Evolutionary conservation across 2,329 filamentous ascomycete genomes (phyloP).

Genomic region (Neonectria sp.): DNA sequence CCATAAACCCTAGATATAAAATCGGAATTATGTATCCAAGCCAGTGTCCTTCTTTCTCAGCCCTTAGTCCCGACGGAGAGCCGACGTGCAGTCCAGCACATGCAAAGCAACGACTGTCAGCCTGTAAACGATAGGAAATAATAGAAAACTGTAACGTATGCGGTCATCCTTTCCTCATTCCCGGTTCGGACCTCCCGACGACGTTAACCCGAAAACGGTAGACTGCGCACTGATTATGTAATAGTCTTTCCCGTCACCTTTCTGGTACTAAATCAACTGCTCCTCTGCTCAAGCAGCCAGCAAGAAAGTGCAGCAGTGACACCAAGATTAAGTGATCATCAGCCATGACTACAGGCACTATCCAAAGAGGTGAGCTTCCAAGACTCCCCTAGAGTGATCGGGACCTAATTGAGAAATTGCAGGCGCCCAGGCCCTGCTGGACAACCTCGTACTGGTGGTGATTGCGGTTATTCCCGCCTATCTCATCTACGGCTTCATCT

Average conservation of each 20-base stretch:
- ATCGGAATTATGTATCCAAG: not conserved
- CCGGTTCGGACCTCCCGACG: not conserved
- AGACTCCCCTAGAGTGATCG: fast-evolving
- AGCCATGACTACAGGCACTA: not conserved
- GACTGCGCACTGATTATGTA: not conserved
- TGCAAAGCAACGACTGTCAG: not conserved
- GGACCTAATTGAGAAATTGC: not conserved
- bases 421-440: not conserved
- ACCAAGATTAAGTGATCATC: not conserved
- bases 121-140: not conserved
- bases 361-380: not conserved
- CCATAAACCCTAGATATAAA: not conserved
- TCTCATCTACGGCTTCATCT: not conserved
- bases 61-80: not conserved
- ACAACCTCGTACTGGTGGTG: not conserved
- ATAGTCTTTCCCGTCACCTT: not conserved
- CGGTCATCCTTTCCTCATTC: too few species aligned
- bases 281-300: too few species aligned
- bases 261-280: not conserved
- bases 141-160: too few species aligned
- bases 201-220: not conserved
- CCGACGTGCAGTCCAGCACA: not conserved
- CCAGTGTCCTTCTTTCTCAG: not conserved
- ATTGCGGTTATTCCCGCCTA: not conserved
- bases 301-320: not conserved